Conservation (phyloP, 2,329 filamentous ascomycete genomes). For the Apiospora pterosperma region DNA sequence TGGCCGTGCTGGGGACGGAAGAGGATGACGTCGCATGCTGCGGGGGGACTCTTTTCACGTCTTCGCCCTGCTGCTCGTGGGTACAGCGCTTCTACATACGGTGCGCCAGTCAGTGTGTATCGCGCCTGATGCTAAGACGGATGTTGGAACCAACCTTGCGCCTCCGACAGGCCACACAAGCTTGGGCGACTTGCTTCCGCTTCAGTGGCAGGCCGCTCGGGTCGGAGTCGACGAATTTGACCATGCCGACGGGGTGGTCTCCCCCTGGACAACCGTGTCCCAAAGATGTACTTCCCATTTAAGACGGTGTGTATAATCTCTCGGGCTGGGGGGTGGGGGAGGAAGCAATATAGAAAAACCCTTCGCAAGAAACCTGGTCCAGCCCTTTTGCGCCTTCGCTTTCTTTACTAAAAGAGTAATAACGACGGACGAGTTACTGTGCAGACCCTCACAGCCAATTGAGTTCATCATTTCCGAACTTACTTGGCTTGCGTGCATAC, state of each 20-base stretch:
- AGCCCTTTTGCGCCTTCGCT: background rate
- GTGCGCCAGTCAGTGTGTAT: background rate
- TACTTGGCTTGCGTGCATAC: background rate
- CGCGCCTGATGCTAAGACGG: background rate
- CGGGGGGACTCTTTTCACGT: background rate
- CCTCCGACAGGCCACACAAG: slow-evolving; percentile 52
- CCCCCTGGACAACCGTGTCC: background rate
- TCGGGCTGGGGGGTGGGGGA: background rate
- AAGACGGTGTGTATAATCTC: background rate
- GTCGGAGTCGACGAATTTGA: slow-evolving; percentile 57
- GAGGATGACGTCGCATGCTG: slow-evolving; percentile 4
- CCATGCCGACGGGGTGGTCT: slow-evolving; percentile 23
- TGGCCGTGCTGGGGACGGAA: background rate
- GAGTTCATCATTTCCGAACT: background rate
- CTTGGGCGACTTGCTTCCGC: slow-evolving; percentile 56
- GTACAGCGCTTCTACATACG: slow-evolving; percentile 12
- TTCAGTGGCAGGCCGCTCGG: slow-evolving; percentile 53
- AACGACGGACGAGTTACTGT: too few species aligned
- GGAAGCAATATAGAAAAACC: background rate
- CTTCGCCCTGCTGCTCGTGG: slow-evolving; percentile 3
- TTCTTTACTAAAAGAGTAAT: too few species aligned
- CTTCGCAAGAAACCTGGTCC: background rate
- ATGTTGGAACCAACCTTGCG: slow-evolving; percentile 41
- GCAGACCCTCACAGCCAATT: too few species aligned
- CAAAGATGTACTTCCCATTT: background rate